Conservation (phyloP, 2,329 filamentous ascomycete genomes). For the Paracoccidioides lutzii region DNA sequence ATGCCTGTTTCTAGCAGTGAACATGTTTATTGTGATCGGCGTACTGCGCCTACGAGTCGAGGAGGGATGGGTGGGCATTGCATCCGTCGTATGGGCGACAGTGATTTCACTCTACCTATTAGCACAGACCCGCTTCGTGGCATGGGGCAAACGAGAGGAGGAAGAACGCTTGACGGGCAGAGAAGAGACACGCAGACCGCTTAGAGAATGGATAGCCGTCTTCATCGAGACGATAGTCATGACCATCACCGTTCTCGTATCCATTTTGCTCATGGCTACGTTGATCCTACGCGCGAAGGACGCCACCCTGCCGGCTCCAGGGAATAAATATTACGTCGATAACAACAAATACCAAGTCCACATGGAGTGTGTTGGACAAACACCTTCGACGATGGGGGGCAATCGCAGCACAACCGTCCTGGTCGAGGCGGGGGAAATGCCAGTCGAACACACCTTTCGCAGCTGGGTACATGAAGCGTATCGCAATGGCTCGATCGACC, state of each 20-base stretch:
- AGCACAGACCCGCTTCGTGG: slow-evolving; percentile 64
- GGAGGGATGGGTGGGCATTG: slow-evolving; percentile 84
- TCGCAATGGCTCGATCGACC: slow-evolving; percentile 65
- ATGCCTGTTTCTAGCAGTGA: slow-evolving; percentile 53
- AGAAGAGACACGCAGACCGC: slow-evolving; percentile 66
- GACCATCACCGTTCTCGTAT: slow-evolving; percentile 52
- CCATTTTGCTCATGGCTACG: slow-evolving; percentile 64
- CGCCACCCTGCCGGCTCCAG: slow-evolving; percentile 57
- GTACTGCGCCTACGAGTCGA: slow-evolving; percentile 64
- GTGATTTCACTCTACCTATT: slow-evolving; percentile 70
- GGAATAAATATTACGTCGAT: slow-evolving; percentile 68
- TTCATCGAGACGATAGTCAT: slow-evolving; percentile 61
- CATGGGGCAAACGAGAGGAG: slow-evolving; percentile 85
- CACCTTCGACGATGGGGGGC: slow-evolving; percentile 15
- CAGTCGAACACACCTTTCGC: slow-evolving; percentile 68
- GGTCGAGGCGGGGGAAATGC: slow-evolving; percentile 68
- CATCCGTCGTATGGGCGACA: slow-evolving; percentile 70
- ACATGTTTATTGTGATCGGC: slow-evolving; percentile 66
- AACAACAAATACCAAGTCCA: slow-evolving; percentile 77
- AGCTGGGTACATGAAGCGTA: slow-evolving; percentile 64
- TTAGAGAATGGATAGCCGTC: slow-evolving; percentile 75
- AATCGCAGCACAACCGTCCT: slow-evolving; percentile 57
- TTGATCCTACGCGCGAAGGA: slow-evolving; percentile 71
- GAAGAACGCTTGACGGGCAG: slow-evolving; percentile 86
- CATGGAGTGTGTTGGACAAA: slow-evolving; percentile 68